These are phyloP conservation scores for Aspergillus carlsbadensis DNA, from an alignment of 495 filamentous ascomycete species.

Conservation along the genomic window DNA sequence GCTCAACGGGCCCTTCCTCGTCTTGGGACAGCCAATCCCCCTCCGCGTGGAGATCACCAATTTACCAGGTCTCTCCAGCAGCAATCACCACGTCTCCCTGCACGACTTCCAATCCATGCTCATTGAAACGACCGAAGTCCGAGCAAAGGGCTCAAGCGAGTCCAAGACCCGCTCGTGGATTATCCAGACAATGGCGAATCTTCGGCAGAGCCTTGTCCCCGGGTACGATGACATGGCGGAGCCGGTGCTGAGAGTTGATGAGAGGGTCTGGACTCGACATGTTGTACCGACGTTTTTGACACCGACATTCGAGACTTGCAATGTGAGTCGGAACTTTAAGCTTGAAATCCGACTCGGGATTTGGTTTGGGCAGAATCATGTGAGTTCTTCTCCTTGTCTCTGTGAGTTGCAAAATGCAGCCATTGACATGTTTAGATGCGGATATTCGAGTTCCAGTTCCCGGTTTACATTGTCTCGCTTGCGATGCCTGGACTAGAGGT, in stretches of 20 bases:
- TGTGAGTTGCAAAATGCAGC: no score
- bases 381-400: not conserved
- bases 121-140: conserved; percentile 8
- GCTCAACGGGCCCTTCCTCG: conserved; percentile 3
- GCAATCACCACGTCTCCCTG: not conserved
- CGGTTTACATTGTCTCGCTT: conserved; percentile 3
- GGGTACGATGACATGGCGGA: not conserved
- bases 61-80: not conserved
- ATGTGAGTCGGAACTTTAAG: conserved; percentile 13
- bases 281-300: not conserved
- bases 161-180: conserved; percentile 1
- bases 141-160: not conserved
- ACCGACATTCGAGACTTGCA: conserved; percentile 16
- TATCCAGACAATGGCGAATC: conserved; percentile 13
- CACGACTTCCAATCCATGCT: conserved; percentile 16
- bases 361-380: not conserved
- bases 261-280: conserved; percentile 8
- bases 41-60: conserved; percentile 4
- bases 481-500: not conserved
- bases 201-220: not conserved
- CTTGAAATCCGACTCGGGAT: conserved; percentile 15
- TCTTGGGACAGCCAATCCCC: not conserved
- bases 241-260: not conserved
- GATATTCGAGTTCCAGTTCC: conserved; percentile 15
- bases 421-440: conserved; percentile 1